Evolutionary conservation across 371 early-diverging fungal genomes (phyloP), one percentile per base, ranked within the genome.

Genomic region (Haplosporangium sp.): DNA sequence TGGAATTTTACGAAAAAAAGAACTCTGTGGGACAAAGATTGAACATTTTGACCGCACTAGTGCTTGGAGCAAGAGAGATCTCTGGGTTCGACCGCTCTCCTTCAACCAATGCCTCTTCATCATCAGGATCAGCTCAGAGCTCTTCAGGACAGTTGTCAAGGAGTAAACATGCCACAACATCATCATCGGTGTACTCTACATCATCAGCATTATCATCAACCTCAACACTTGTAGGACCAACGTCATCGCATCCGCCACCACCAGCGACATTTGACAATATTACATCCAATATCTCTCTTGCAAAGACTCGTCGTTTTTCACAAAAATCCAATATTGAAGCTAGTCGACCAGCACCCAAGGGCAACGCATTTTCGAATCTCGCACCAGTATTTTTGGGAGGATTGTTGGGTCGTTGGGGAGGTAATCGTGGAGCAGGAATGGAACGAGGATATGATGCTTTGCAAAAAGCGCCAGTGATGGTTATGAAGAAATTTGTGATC

Each of bases 381-480:
- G 79, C 79, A 6, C 71, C 79, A 0, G 58, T 64, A 6, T 74
- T 78, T 38, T 44, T 78, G 39, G 79, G 74, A 13, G 74, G 67
- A 39, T 37, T 78, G 15, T 35, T 78, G 37, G 79, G 79, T 27
- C 79, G 74, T 4, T 78, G 79, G 79, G 79, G 79, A n/a, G 79
- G 79, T 10, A 78, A 78, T 27, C 79, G 79, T 15, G 79, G 79
- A n/a, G 67, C 79, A 44, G 74, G 74, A 11, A 60, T 57, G 47
- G 79, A 78, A 35, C 71, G 67, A n/a, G 79, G 79, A 4, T 78
- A 67, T 52, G 79, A 78, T 64, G 74, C 50, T 1, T 15, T 78
- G 9, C 74, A 70, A 37, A 69, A 67, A 34, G 74, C 79, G 15
- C 79, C 79, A 2, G 60, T 19, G 13, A 62, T 78, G 20, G 20